A percentile compares a stretch with the other conserved stretches of the same genome.
phyloP scores from a whole-genome alignment of 257 asterid genomes.

The Phtheirospermum japonicum region DNA sequence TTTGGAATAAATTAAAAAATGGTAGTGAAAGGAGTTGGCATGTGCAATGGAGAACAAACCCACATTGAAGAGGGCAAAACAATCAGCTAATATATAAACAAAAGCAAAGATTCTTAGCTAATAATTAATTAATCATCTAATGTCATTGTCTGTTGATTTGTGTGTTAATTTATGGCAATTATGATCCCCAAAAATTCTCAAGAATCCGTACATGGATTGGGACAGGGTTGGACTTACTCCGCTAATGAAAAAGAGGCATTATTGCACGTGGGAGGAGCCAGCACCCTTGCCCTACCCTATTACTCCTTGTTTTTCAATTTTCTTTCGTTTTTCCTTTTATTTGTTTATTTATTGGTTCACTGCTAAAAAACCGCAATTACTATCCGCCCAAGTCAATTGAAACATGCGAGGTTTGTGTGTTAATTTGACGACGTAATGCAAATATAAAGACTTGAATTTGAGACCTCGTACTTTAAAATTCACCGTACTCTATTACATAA shows the following conservation, averaged over 20 bases:
- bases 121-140: conserved; percentile 24
- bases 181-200: conserved; percentile 53
- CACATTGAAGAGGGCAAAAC: conserved; percentile 33
- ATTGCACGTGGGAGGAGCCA: conserved; percentile 70
- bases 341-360: too few species aligned
- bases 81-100: conserved; percentile 29
- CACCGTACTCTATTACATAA: too few species aligned
- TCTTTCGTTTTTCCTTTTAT: too few species aligned
- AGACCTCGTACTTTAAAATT: too few species aligned
- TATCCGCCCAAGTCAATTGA: too few species aligned
- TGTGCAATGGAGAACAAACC: conserved; percentile 46
- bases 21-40: conserved; percentile 27
- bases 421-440: too few species aligned
- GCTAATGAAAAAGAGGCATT: too few species aligned
- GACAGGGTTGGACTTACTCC: conserved; percentile 28
- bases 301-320: too few species aligned
- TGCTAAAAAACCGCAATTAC: too few species aligned
- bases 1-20: neutral
- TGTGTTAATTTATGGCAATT: conserved; percentile 8
- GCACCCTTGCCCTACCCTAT: conserved; percentile 34
- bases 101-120: conserved; percentile 51
- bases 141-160: conserved; percentile 34
- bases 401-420: too few species aligned
- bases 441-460: too few species aligned
- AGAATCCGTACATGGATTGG: conserved; percentile 46